Evolutionary conservation across 768 basidiomycete species (phyloP).

Genomic region (Tricholomella constricta): DNA sequence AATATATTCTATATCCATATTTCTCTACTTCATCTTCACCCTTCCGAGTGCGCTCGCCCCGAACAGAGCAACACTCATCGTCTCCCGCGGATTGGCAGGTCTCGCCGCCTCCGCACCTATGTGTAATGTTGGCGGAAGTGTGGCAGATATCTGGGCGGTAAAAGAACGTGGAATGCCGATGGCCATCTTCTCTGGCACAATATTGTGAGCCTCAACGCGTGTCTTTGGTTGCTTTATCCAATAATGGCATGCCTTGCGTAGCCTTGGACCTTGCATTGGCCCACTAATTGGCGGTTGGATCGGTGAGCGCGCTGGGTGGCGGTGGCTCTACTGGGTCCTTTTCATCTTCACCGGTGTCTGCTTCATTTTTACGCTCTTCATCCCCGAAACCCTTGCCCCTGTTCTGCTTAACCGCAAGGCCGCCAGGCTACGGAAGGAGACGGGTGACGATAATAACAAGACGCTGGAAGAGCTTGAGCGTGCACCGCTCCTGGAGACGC

Average conservation of each 20-base stretch:
- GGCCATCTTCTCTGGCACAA: conserved; percentile 47
- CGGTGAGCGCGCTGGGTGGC: conserved; percentile 45
- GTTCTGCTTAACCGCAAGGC: conserved; percentile 47
- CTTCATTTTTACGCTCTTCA: conserved; percentile 39
- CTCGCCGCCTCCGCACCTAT: conserved; percentile 15
- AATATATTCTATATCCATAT: conserved; percentile 39
- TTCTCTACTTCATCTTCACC: conserved; percentile 47
- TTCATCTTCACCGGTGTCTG: conserved; percentile 43
- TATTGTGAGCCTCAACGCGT: conserved; percentile 36
- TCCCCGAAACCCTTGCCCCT: conserved; percentile 56
- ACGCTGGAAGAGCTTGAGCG: conserved; percentile 5
- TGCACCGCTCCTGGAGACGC: not conserved
- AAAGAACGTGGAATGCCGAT: conserved; percentile 49
- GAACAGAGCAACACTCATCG: conserved; percentile 44
- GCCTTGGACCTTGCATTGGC: conserved; percentile 48
- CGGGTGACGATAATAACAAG: conserved; percentile 20
- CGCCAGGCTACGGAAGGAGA: conserved; percentile 38
- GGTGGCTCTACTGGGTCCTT: conserved; percentile 52
- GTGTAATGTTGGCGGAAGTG: conserved; percentile 46
- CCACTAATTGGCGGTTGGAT: conserved; percentile 54
- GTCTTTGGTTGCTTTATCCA: not conserved
- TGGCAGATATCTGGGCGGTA: conserved; percentile 44
- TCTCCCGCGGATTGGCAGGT: conserved; percentile 38
- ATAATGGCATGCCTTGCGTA: not conserved
- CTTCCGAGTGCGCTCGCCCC: conserved; percentile 46